Evolutionary conservation across 1,284 basidiomycete genomes (phyloP).

Genomic region (Trichosporon sp.): DNA sequence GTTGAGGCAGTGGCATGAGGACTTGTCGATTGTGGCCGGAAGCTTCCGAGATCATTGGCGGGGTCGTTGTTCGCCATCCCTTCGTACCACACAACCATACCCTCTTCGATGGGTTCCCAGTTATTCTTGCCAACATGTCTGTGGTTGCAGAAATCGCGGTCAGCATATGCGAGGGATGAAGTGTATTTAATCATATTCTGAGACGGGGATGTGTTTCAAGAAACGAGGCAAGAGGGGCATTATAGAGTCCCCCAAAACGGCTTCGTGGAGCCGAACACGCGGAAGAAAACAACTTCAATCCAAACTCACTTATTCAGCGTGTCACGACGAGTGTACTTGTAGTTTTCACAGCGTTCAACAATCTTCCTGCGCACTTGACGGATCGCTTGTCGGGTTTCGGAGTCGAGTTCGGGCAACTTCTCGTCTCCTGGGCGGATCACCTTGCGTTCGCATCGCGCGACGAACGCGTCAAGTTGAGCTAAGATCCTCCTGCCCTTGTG

Average conservation of each 20-base stretch:
- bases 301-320: slow-evolving; percentile 44
- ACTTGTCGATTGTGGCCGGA: neutral
- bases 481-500: slow-evolving; percentile 41
- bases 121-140: slow-evolving; percentile 40
- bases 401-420: slow-evolving; percentile 36
- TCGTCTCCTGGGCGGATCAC: slow-evolving; percentile 32
- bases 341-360: slow-evolving; percentile 48
- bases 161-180: neutral
- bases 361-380: slow-evolving; percentile 44
- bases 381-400: slow-evolving; percentile 37
- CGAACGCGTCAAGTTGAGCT: slow-evolving; percentile 45
- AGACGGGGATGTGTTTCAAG: neutral
- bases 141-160: neutral
- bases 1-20: neutral
- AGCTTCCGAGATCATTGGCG: slow-evolving; percentile 31
- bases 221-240: neutral
- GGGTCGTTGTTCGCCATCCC: slow-evolving; percentile 36
- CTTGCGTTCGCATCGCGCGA: slow-evolving; percentile 38
- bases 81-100: slow-evolving; percentile 37
- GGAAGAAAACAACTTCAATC: neutral
- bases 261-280: neutral
- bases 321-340: slow-evolving; percentile 49
- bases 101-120: slow-evolving; percentile 42
- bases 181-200: neutral
- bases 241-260: neutral